Percentiles rank a stretch among this genome's conserved stretches.
phyloP scores from a whole-genome alignment of 768 basidiomycete genomes.

The Lyophyllum shimeji region DNA sequence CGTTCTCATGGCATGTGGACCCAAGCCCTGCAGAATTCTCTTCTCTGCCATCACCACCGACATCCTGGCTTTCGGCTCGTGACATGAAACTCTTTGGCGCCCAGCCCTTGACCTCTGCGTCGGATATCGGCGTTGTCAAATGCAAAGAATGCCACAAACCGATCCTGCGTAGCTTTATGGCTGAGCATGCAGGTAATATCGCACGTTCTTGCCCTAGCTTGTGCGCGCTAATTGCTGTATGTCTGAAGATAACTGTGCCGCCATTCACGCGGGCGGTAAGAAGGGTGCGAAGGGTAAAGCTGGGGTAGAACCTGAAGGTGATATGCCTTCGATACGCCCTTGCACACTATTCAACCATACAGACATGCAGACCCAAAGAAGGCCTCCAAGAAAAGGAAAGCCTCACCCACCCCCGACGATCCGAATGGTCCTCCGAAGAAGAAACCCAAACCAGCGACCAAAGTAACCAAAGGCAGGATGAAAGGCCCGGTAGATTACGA shows the following conservation, averaged over 20 bases:
- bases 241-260: constrained; percentile 56
- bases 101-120: constrained; percentile 63
- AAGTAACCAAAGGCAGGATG: constrained; percentile 74
- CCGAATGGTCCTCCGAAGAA: constrained; percentile 70
- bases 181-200: constrained; percentile 69
- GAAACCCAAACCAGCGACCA: constrained; percentile 66
- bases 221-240: constrained; percentile 1
- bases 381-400: constrained; percentile 75
- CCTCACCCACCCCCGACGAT: constrained; percentile 70
- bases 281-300: constrained; percentile 58
- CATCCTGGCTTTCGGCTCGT: constrained; percentile 79
- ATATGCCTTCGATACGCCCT: constrained; percentile 7
- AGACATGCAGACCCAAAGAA: constrained; percentile 36
- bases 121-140: constrained; percentile 62
- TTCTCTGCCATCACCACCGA: constrained; percentile 68
- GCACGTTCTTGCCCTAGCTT: constrained; percentile 1
- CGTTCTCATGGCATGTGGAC: constrained; percentile 66
- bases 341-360: constrained; percentile 8
- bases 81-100: constrained; percentile 90
- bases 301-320: constrained; percentile 43
- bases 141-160: constrained; percentile 86
- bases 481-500: constrained; percentile 91
- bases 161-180: constrained; percentile 69
- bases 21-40: constrained; percentile 35
- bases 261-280: constrained; percentile 52